Evolutionary conservation across 768 basidiomycete species (phyloP).

Genomic region (Mycena metata): DNA sequence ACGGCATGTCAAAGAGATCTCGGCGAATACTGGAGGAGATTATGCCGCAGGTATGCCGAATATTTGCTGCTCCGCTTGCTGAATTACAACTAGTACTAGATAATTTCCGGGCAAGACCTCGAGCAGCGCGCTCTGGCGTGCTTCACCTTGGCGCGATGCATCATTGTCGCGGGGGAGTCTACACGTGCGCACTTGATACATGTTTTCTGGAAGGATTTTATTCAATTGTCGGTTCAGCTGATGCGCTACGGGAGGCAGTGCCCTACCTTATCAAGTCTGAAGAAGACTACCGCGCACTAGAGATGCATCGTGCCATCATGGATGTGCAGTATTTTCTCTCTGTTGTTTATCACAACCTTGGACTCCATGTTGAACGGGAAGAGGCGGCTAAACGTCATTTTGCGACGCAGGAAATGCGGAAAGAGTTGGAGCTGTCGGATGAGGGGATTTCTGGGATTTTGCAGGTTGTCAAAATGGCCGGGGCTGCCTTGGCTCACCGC

Average conservation of each 20-base stretch:
- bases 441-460: slow-evolving; percentile 68
- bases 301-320: slow-evolving; percentile 69
- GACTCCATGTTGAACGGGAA: slow-evolving; percentile 67
- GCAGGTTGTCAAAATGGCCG: slow-evolving; percentile 70
- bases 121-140: slow-evolving; percentile 84
- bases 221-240: slow-evolving; percentile 43
- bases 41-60: slow-evolving; percentile 75
- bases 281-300: slow-evolving; percentile 70
- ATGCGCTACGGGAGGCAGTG: slow-evolving; percentile 68
- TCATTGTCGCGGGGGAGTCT: slow-evolving; percentile 69
- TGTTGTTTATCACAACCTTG: slow-evolving; percentile 80
- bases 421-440: slow-evolving; percentile 62
- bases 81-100: slow-evolving; percentile 52
- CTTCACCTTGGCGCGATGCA: slow-evolving; percentile 80
- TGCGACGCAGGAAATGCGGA: slow-evolving; percentile 56
- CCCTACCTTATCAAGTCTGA: slow-evolving; percentile 74
- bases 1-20: slow-evolving; percentile 78
- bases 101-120: slow-evolving; percentile 78
- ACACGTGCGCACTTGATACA: slow-evolving; percentile 50
- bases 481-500: slow-evolving; percentile 64
- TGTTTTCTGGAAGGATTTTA: background rate
- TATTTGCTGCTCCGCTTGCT: background rate
- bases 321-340: slow-evolving; percentile 83
- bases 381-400: slow-evolving; percentile 64
- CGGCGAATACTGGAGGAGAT: slow-evolving; percentile 79